These are phyloP conservation scores for Pestalotiopsis sp. DNA, from an alignment of 2,329 filamentous ascomycete genomes.

Conservation along the genomic window DNA sequence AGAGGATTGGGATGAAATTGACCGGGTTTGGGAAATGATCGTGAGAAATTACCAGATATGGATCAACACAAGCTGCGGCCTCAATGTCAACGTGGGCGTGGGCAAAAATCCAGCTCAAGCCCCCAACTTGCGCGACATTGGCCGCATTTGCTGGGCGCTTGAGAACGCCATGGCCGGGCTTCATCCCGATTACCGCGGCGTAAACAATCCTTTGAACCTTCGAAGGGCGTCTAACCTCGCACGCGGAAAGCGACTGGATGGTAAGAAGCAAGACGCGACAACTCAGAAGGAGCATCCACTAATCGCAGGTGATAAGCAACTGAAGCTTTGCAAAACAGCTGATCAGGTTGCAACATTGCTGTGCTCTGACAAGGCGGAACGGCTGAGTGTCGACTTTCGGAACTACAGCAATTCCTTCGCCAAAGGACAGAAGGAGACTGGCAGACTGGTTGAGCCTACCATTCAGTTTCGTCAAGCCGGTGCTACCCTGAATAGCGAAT, in stretches of 20 bases:
- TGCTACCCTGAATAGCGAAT: background rate
- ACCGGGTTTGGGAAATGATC: background rate
- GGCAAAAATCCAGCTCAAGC: background rate
- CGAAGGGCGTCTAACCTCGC: background rate
- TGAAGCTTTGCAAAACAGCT: background rate
- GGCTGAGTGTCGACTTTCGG: background rate
- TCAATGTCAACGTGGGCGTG: background rate
- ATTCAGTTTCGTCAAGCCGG: constrained; percentile 2
- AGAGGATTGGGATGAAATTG: background rate
- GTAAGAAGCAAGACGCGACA: too few species aligned
- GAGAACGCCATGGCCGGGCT: background rate
- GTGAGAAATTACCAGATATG: background rate
- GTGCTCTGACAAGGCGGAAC: background rate
- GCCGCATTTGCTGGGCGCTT: background rate
- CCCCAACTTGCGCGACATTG: background rate
- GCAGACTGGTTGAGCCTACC: background rate
- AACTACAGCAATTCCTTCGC: background rate
- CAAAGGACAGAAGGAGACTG: background rate
- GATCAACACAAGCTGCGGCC: background rate
- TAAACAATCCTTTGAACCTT: background rate
- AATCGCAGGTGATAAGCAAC: background rate
- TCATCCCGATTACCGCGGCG: background rate
- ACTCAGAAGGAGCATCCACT: background rate
- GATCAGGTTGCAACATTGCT: background rate
- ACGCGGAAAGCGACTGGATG: background rate